Percentiles rank a stretch among this genome's conserved stretches.
Evolutionary conservation across 495 filamentous ascomycete genomes (phyloP).

Genomic region (Podospora pseudoanserina): DNA sequence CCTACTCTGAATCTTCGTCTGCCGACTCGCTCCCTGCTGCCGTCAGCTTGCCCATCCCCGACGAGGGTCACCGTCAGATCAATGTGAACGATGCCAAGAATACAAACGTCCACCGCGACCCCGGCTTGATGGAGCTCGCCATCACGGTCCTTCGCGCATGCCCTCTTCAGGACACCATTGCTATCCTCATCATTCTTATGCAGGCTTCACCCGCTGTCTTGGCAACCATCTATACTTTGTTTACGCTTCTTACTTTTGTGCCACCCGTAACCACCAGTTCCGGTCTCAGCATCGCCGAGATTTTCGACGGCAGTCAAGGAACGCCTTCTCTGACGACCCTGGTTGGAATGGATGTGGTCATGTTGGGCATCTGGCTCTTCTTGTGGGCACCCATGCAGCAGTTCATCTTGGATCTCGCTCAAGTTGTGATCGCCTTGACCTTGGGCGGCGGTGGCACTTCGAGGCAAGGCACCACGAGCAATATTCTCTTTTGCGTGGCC

Average conservation of each 20-base stretch:
- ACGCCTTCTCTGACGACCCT: constrained; percentile 76
- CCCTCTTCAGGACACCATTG: constrained; percentile 92
- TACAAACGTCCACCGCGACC: constrained; percentile 57
- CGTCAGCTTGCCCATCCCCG: constrained; percentile 32
- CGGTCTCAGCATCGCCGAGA: constrained; percentile 49
- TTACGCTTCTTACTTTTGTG: constrained; percentile 90
- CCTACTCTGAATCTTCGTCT: constrained; percentile 49
- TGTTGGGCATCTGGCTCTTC: constrained; percentile 82
- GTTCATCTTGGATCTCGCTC: constrained; percentile 88
- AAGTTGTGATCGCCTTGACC: constrained; percentile 91
- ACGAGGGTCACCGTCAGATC: constrained; percentile 55
- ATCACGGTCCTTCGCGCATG: constrained; percentile 86
- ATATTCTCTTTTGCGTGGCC: constrained; percentile 71
- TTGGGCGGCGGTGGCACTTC: constrained; percentile 83
- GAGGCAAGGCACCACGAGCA: constrained; percentile 66
- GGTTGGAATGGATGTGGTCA: constrained; percentile 74
- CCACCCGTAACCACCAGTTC: constrained; percentile 63
- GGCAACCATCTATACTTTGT: constrained; percentile 87
- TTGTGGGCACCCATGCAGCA: constrained; percentile 85
- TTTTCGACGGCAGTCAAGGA: constrained; percentile 51
- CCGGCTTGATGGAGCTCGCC: constrained; percentile 65
- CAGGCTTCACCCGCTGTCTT: constrained; percentile 91
- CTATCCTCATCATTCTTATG: constrained; percentile 94
- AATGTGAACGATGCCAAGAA: constrained; percentile 66
- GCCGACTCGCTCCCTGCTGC: constrained; percentile 42